A percentile compares a stretch with the other conserved stretches of the same genome.
Evolutionary conservation across 2,329 filamentous ascomycete genomes (phyloP).

Genomic region (Exophiala spinifera): DNA sequence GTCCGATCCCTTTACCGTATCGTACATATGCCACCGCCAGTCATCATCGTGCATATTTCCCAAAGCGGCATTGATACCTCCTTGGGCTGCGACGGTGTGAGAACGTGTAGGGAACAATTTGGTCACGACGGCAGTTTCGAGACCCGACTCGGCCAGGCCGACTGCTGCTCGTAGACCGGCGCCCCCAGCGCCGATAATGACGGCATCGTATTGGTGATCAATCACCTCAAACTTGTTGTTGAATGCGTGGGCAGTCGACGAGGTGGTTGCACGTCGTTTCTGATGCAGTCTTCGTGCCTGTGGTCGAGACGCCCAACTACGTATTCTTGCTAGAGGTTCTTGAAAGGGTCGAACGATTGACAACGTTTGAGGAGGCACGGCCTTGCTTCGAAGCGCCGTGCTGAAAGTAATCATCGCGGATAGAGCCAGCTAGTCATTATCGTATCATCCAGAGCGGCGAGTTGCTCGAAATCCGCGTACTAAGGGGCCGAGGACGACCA

Average conservation of each 20-base stretch:
- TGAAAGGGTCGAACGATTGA: background rate
- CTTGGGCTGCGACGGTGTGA: constrained; percentile 66
- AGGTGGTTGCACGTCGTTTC: constrained; percentile 20
- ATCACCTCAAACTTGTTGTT: constrained; percentile 20
- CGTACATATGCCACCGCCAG: constrained; percentile 61
- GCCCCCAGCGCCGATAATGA: constrained; percentile 55
- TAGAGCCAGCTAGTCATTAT: background rate
- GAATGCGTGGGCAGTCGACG: constrained; percentile 9
- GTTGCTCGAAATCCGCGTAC: too few species aligned
- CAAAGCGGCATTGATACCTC: constrained; percentile 61
- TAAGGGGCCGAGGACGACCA: background rate
- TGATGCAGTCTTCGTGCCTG: constrained; percentile 16
- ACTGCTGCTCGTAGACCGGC: constrained; percentile 63
- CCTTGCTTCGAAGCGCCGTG: background rate
- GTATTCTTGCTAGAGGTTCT: background rate
- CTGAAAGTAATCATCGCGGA: background rate
- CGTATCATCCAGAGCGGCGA: too few species aligned
- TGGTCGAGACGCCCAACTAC: background rate
- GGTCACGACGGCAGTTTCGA: constrained; percentile 63
- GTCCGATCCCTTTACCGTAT: constrained; percentile 57
- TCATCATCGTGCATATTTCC: constrained; percentile 57
- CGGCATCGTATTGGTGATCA: constrained; percentile 37
- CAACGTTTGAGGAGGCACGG: background rate
- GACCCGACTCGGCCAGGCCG: constrained; percentile 60
- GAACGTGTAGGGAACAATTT: constrained; percentile 64